These are phyloP conservation scores for Puccinia horiana DNA, from an alignment of 1,284 basidiomycete species.

Conservation along the genomic window DNA sequence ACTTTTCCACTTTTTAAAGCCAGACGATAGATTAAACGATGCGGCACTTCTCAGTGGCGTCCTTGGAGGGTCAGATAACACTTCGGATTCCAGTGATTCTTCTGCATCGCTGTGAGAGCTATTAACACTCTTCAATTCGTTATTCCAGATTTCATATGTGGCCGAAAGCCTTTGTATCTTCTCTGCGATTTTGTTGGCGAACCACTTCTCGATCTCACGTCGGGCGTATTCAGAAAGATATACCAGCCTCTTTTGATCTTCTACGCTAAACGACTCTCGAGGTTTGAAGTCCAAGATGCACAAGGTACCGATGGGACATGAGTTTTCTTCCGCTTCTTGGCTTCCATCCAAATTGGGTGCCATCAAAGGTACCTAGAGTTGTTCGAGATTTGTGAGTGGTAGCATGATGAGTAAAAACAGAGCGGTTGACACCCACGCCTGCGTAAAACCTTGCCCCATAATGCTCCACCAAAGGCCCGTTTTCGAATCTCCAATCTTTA, in stretches of 20 bases:
- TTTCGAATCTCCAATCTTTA: slow-evolving; percentile 41
- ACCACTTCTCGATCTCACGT: slow-evolving; percentile 53
- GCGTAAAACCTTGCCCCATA: slow-evolving; percentile 38
- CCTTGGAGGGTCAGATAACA: not conserved
- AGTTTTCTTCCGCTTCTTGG: slow-evolving; percentile 34
- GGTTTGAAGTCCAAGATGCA: slow-evolving; percentile 55
- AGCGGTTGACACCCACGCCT: slow-evolving; percentile 25
- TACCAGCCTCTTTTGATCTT: slow-evolving; percentile 53
- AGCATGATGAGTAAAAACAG: not conserved
- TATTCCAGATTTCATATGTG: slow-evolving; percentile 1
- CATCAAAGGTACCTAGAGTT: slow-evolving; percentile 28
- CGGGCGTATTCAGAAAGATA: slow-evolving; percentile 51
- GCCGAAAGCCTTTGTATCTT: slow-evolving; percentile 8
- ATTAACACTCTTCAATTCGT: slow-evolving; percentile 7
- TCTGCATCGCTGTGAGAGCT: not conserved
- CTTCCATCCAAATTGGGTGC: slow-evolving; percentile 43
- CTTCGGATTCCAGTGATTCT: not conserved
- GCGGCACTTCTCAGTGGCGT: not conserved
- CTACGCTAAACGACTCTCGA: slow-evolving; percentile 52
- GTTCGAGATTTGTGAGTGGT: not conserved
- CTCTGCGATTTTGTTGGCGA: slow-evolving; percentile 29
- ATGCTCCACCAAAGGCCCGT: slow-evolving; percentile 28
- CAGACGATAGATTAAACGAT: not conserved
- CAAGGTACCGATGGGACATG: slow-evolving; percentile 54
- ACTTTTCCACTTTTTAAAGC: slow-evolving; percentile 7